Evolutionary conservation across 2,329 filamentous ascomycete genomes (phyloP).

Genomic region (Ambrosiella xylebori): DNA sequence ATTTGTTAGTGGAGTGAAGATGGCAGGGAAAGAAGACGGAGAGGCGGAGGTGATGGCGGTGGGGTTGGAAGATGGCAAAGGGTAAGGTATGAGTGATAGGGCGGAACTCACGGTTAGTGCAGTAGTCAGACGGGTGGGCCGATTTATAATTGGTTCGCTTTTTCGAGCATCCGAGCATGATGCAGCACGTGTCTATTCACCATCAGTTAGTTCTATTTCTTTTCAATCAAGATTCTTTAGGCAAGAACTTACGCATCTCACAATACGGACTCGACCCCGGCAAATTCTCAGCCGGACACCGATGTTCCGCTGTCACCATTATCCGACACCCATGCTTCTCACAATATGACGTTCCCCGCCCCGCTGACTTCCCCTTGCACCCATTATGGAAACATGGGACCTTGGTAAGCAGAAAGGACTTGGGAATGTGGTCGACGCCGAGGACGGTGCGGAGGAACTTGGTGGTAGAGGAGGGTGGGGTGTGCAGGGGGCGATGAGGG

Average conservation of each 20-base stretch:
- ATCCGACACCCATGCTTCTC: background rate
- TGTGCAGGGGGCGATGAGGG: background rate
- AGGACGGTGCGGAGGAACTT: conserved; percentile 7
- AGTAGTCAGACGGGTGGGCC: background rate
- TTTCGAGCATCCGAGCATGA: background rate
- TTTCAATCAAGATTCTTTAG: background rate
- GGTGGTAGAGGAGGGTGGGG: background rate
- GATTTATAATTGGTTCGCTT: background rate
- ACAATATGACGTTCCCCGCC: conserved; percentile 1
- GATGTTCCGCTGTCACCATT: background rate
- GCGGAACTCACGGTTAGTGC: background rate
- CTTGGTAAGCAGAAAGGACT: background rate
- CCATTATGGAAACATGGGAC: conserved; percentile 7
- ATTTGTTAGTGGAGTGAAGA: background rate
- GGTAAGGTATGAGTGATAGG: too few relatives aligned
- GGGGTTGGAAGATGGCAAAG: background rate
- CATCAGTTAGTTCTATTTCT: background rate
- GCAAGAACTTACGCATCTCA: conserved; percentile 4
- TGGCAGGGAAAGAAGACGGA: background rate
- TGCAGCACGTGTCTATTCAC: background rate
- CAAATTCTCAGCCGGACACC: background rate
- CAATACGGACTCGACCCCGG: background rate
- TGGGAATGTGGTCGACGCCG: conserved; percentile 6
- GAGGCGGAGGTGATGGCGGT: background rate
- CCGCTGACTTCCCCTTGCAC: background rate